phyloP scores from a whole-genome alignment of 2,329 filamentous ascomycete genomes.

The Dothidotthia symphoricarpi region DNA sequence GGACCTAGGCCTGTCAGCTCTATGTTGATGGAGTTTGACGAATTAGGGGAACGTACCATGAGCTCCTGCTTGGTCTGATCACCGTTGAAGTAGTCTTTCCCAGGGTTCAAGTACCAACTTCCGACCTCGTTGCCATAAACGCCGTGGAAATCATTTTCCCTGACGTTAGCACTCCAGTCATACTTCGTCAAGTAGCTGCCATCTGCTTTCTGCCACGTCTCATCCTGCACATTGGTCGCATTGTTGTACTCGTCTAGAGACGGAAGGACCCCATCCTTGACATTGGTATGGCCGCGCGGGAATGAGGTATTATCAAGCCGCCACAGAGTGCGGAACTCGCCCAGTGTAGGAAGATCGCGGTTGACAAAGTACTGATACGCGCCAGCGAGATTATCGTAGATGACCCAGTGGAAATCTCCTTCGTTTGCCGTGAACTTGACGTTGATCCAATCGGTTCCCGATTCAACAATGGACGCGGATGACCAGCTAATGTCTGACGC shows the following conservation, averaged over 20 bases:
- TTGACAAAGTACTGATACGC: constrained; percentile 59
- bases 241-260: constrained; percentile 45
- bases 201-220: constrained; percentile 52
- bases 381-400: constrained; percentile 50
- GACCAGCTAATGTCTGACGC: constrained; percentile 51
- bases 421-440: constrained; percentile 49
- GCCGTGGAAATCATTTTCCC: constrained; percentile 49
- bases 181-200: constrained; percentile 56
- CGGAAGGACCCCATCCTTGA: constrained; percentile 49
- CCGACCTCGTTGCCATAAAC: constrained; percentile 52
- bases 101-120: constrained; percentile 53
- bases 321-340: constrained; percentile 54
- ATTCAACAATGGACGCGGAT: constrained; percentile 45
- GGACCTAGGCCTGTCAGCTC: constrained; percentile 33
- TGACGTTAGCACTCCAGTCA: constrained; percentile 45
- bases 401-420: constrained; percentile 55
- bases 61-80: constrained; percentile 55
- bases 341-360: constrained; percentile 48
- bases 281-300: constrained; percentile 47
- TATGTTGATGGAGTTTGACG: not conserved
- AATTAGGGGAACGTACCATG: constrained; percentile 35
- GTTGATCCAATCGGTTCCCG: constrained; percentile 48
- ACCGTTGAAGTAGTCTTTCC: constrained; percentile 55
- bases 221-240: constrained; percentile 54
- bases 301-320: constrained; percentile 53